phyloP scores from a whole-genome alignment of 1,139 yeast genomes.

The Saccharomyces hybrid region DNA sequence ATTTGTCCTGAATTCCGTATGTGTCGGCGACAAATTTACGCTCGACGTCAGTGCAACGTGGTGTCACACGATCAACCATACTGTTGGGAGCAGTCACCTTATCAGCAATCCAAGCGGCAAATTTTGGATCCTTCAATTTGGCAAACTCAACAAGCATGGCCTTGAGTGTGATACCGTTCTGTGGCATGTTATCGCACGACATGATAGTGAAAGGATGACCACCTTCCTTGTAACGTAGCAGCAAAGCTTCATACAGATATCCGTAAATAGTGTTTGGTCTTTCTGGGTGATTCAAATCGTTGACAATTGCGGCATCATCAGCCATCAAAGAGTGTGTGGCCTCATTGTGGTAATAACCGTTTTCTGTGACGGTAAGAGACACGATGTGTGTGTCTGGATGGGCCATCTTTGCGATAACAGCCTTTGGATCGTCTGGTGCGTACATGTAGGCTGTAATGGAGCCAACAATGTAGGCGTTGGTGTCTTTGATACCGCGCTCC shows the following conservation, averaged over 20 bases:
- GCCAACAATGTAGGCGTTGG: neutral
- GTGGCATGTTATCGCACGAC: slow-evolving; percentile 8
- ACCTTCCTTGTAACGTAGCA: slow-evolving; percentile 4
- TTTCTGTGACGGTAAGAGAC: neutral
- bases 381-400: neutral
- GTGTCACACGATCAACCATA: slow-evolving; percentile 10
- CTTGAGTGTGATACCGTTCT: slow-evolving; percentile 7
- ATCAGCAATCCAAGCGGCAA: slow-evolving; percentile 5
- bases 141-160: slow-evolving; percentile 7
- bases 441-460: slow-evolving; percentile 6
- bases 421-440: slow-evolving; percentile 7
- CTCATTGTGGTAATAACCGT: slow-evolving; percentile 6
- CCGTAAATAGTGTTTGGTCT: neutral
- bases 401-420: neutral
- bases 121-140: slow-evolving; percentile 4
- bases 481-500: slow-evolving; percentile 6
- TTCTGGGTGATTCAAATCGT: slow-evolving; percentile 4
- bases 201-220: slow-evolving; percentile 5
- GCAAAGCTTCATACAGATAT: slow-evolving; percentile 5
- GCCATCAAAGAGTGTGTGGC: slow-evolving; percentile 5
- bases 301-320: slow-evolving; percentile 4
- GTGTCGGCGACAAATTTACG: slow-evolving; percentile 1
- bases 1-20: neutral
- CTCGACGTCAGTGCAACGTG: slow-evolving; percentile 6
- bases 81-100: slow-evolving; percentile 7